Evolutionary conservation across 2,329 filamentous ascomycete genomes (phyloP).

Genomic region (Scolecobasidium constrictum): DNA sequence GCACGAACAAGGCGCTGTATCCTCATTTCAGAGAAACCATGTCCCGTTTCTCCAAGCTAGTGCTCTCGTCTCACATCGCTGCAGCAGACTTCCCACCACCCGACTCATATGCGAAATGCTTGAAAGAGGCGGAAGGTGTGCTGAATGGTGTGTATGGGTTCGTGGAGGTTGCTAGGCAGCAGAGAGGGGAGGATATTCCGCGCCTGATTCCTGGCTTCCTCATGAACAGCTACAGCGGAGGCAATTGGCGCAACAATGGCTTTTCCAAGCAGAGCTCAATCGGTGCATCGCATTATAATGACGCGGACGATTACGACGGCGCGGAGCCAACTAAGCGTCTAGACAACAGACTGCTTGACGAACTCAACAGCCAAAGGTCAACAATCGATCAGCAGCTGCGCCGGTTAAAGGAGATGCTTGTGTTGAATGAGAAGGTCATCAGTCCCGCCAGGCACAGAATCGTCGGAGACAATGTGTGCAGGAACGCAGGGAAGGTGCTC

Average conservation of each 20-base stretch:
- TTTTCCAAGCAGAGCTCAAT: constrained; percentile 47
- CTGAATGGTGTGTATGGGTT: constrained; percentile 90
- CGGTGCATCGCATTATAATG: constrained; percentile 56
- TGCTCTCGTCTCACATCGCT: constrained; percentile 94
- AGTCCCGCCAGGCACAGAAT: constrained; percentile 67
- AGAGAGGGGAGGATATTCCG: constrained; percentile 84
- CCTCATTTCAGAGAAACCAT: constrained; percentile 98
- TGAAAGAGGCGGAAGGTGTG: constrained; percentile 96
- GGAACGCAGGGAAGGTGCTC: constrained; percentile 65
- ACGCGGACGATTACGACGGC: constrained; percentile 71
- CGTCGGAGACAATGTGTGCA: constrained; percentile 73
- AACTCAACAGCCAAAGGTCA: constrained; percentile 75
- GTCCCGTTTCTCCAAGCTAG: constrained; percentile 98
- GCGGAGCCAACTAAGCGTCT: constrained; percentile 63
- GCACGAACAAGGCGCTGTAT: constrained; percentile 92
- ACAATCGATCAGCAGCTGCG: constrained; percentile 78
- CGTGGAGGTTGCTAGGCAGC: constrained; percentile 87
- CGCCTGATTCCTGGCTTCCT: constrained; percentile 92
- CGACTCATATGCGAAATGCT: constrained; percentile 87
- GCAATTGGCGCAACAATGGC: constrained; percentile 71
- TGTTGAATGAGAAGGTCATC: constrained; percentile 69
- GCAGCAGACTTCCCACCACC: constrained; percentile 91
- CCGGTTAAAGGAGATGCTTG: constrained; percentile 74
- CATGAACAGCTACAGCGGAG: constrained; percentile 69
- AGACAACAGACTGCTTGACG: constrained; percentile 67